These are phyloP conservation scores for Eimeria acervulina DNA, from an alignment of 169 alveolate species.

Conservation along the genomic window DNA sequence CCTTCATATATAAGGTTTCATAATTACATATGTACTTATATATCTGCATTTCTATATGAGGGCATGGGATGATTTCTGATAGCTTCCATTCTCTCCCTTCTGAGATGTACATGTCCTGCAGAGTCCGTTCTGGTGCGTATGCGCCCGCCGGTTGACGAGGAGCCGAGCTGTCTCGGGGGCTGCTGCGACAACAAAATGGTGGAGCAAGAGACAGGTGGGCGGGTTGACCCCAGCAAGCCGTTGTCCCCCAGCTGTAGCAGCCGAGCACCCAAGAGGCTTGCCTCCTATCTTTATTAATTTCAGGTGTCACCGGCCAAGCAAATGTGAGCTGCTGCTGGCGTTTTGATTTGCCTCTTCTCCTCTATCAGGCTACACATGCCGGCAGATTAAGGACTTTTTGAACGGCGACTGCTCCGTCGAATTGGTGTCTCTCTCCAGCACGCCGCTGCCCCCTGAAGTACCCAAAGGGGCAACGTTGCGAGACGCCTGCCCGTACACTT, in stretches of 20 bases:
- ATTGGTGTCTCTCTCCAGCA: constrained; percentile 58
- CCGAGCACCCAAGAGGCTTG: too few species aligned
- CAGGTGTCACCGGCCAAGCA: not conserved
- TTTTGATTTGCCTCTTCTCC: not conserved
- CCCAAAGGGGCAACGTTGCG: constrained; percentile 76
- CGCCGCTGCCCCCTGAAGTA: constrained; percentile 82
- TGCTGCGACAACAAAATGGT: constrained; percentile 83
- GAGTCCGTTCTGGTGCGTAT: constrained; percentile 71
- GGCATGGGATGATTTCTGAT: too few species aligned
- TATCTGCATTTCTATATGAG: too few species aligned
- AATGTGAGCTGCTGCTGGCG: not conserved
- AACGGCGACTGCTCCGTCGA: constrained; percentile 77
- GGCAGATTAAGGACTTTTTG: constrained; percentile 76
- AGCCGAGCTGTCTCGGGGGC: constrained; percentile 77
- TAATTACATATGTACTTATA: too few species aligned
- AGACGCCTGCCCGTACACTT: constrained; percentile 84
- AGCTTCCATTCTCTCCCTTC: not conserved
- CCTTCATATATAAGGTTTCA: too few species aligned
- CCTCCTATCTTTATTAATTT: not conserved
- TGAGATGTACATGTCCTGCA: not conserved
- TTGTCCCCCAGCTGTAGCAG: too few species aligned
- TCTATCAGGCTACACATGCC: constrained; percentile 75
- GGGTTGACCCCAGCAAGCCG: not conserved
- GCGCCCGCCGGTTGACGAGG: constrained; percentile 66
- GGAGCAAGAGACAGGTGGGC: constrained; percentile 81